phyloP scores from a whole-genome alignment of 805 yeast species.

The Lipomyces orientalis region DNA sequence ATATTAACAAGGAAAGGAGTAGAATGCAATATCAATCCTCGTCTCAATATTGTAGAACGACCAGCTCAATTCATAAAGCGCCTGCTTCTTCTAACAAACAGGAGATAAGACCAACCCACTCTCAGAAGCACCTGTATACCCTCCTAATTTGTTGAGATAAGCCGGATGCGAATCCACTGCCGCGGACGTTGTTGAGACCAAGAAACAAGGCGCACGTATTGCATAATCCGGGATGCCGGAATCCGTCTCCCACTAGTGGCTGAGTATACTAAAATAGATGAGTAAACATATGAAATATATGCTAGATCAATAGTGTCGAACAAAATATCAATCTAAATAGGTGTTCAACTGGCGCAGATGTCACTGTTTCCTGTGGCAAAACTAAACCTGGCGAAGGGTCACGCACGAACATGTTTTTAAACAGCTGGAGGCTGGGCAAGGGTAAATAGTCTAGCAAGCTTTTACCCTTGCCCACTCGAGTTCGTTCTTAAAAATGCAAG shows the following conservation, averaged over 20 bases:
- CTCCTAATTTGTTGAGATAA: neutral
- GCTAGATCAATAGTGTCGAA: neutral
- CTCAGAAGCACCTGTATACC: neutral
- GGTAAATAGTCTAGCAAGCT: neutral
- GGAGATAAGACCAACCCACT: neutral
- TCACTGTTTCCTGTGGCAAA: neutral
- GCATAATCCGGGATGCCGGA: neutral
- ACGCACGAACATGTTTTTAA: neutral
- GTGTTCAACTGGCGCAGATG: neutral
- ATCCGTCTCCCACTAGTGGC: neutral
- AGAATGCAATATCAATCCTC: neutral
- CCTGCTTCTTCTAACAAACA: neutral
- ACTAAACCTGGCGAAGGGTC: neutral
- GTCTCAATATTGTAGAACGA: neutral
- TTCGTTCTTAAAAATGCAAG: no score
- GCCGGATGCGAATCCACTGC: neutral
- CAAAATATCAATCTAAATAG: neutral
- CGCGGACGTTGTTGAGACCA: neutral
- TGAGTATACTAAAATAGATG: neutral
- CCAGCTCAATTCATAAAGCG: neutral
- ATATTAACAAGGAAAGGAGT: constrained; percentile 1
- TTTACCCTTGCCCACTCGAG: neutral
- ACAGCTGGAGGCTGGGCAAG: neutral
- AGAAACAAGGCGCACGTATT: neutral
- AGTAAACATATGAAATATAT: neutral